Evolutionary conservation across 306 rosid species (phyloP).

Genomic region (Acacia acuminata): DNA sequence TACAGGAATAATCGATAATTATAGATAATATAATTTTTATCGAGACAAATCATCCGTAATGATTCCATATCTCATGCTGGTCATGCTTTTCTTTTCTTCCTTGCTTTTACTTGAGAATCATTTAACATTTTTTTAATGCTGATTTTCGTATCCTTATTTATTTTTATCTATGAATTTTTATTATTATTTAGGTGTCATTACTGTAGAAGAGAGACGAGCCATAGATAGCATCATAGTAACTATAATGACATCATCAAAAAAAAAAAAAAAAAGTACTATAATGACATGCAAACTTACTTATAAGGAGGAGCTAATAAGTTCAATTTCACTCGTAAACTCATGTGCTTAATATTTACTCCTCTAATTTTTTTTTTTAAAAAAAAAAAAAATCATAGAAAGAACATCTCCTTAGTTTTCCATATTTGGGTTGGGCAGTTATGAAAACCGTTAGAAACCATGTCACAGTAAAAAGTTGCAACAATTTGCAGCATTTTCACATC

Average conservation of each 20-base stretch:
- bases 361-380: too few species aligned
- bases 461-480: background rate
- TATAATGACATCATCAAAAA: too few species aligned
- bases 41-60: background rate
- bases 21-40: background rate
- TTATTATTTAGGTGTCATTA: background rate
- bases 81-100: background rate
- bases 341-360: too few species aligned
- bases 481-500: background rate
- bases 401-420: background rate
- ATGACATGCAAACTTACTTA: too few species aligned
- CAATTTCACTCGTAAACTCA: too few species aligned
- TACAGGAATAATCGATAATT: background rate
- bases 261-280: too few species aligned
- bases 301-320: background rate
- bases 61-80: background rate
- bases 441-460: background rate
- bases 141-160: background rate
- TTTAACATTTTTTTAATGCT: background rate
- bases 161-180: background rate
- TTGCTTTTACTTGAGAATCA: background rate
- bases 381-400: too few species aligned
- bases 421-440: background rate
- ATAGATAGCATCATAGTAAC: too few species aligned
- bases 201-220: too few species aligned